Base-by-base conservation (phyloP, 257 asterid species). In the Rhazya stricta region DNA sequence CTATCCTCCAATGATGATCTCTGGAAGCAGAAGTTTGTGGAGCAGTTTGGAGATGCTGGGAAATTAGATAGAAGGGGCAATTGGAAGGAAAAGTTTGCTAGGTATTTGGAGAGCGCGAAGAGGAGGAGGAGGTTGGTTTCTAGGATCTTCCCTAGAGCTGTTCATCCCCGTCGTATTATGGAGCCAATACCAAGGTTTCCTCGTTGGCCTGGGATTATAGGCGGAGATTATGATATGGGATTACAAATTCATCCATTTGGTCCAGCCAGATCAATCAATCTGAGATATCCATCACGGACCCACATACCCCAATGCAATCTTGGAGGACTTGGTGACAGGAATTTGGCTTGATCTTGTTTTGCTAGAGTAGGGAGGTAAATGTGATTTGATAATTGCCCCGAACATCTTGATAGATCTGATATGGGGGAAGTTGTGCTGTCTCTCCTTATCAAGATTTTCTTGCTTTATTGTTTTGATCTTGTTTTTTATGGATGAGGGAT, bases 61-160 rank as follows among this genome's bases (percentile, higher is more conserved):
- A 65, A 29, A 16, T 73, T 72, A 0, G 85, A 72, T 53, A 87
- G 67, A 36, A 75, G 81, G 1, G 69, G 84, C 41, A 81, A 80
- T 73, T 94, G 97, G 99, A 94, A 89, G 81, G 83, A 75, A 68
- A 89, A 84, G 25, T 92, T 89, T 82, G 89, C 60, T 4, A 62
- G 39, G 73, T 69, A 53, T 9, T 86, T 89, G 91, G 81, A 76
- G 60, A 69, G 79, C 67, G 72, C 76, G 42, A 84, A 71, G 48
- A 73, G 60, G 39, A 81, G 83, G 78, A 81, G 84, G 79, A 80
- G 53, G 79, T 45, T 27, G 63, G 7, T 23, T 50, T 75, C 80
- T 21, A 72, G 84, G 60, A 19, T 13, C 34, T 25, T 66, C 67
- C 67, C 65, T 19, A 66, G 73, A 61, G 48, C 30, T 45, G 74